These are phyloP conservation scores for Cryphonectria japonica DNA, from an alignment of 2,329 filamentous ascomycete species.

Conservation along the genomic window DNA sequence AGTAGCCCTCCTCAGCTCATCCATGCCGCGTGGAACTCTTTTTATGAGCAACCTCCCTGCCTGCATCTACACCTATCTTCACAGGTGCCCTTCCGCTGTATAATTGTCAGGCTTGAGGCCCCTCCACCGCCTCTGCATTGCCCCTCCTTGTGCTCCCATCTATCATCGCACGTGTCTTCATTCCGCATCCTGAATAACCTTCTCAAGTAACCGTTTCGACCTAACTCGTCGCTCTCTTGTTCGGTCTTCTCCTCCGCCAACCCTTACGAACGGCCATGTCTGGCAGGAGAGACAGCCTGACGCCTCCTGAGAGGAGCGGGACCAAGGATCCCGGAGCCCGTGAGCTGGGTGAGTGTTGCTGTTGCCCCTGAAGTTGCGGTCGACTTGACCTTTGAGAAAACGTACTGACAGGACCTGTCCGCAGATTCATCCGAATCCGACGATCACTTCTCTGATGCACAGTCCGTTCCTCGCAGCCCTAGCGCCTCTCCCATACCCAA, in stretches of 20 bases:
- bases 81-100: neutral
- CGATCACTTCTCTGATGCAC: constrained; percentile 70
- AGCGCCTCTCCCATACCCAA: constrained; percentile 59
- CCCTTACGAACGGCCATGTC: constrained; percentile 33
- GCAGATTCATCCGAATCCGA: constrained; percentile 66
- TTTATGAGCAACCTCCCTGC: neutral
- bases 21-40: constrained; percentile 1
- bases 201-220: constrained; percentile 1
- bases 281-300: constrained; percentile 43
- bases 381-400: neutral
- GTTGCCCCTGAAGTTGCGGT: neutral
- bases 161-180: constrained; percentile 19
- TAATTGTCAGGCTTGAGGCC: constrained; percentile 6
- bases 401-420: constrained; percentile 31
- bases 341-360: constrained; percentile 55
- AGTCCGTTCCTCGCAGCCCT: constrained; percentile 51
- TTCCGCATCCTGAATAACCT: constrained; percentile 7
- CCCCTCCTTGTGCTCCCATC: constrained; percentile 21
- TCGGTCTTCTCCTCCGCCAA: neutral
- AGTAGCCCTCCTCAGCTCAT: constrained; percentile 10
- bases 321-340: constrained; percentile 62
- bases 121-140: constrained; percentile 16
- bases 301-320: constrained; percentile 45
- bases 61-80: neutral
- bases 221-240: neutral